Evolutionary conservation across 192 early-diverging fungal genomes (phyloP), one percentile per base, ranked within the genome.

Genomic region (Entomortierella lignicola): DNA sequence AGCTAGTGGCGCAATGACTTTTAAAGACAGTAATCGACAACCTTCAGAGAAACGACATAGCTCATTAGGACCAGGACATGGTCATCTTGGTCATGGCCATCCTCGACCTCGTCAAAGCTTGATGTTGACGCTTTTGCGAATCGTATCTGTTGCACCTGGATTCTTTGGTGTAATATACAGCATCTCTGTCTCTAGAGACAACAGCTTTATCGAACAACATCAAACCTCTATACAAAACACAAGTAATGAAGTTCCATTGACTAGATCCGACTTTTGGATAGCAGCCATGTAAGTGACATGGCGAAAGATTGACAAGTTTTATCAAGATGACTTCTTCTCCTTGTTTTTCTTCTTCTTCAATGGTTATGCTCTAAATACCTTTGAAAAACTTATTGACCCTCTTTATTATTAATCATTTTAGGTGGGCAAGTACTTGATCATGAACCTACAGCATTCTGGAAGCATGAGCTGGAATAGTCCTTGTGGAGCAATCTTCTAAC

Each of bases 201-300:
- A 29, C 18, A 53, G 31, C 13, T 48, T 65, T 17, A 57, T 64
- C 8, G 63, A 62, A 21, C 30, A 60, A n/a, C 55, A 57, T 21
- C 58, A 51, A 54, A 12, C 27, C n/a, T 41, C 32, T 18, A 32
- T 51, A 12, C 43, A 50, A 25, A 58, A 39, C 50, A 27, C 34
- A 25, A 51, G 21, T 17, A 54, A 64, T 4, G 66, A 65, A 20
- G 17, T 50, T 25, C 43, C 63, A 17, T 41, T 79, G 29, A 59
- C 61, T 6, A 61, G 63, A 30, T 79, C 75, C 8, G 75, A 79
- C 37, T 79, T 79, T 66, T 70, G 58, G 75, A 55, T 70, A 20
- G 75, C 75, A 8, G 60, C 56, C 60, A 79, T 70, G 75, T 79
- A 70, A 41, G 75, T 34, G 25, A 15, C 26, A 20, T 8, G 47